Evolutionary conservation across 2,329 filamentous ascomycete species (phyloP), one percentile per base, ranked within the genome.

Genomic region (Stagonosporopsis vannaccii): DNA sequence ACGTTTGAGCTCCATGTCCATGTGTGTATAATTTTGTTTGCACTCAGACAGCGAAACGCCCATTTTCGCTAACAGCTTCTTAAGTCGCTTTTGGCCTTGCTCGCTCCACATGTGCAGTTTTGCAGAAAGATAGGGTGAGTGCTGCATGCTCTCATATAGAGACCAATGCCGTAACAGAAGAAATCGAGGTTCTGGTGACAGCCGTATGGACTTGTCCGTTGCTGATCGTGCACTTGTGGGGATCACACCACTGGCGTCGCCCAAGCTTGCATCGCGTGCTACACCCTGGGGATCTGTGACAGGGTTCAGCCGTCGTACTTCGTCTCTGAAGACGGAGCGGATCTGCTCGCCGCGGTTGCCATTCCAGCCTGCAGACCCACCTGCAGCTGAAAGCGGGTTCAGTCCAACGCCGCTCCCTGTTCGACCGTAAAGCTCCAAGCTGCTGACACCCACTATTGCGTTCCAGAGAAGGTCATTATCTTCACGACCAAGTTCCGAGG

Each of bases 21-120:
- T 98, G 75, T 99, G 95, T 0, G 92, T 92, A 73, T 98, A 99
- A 72, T 88, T 94, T 76, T 98, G 95, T 68, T 92, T 93, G 78
- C 93, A 97, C 78, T 99, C 94, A 5, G 89, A 90, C 33, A 98
- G 81, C 70, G 91, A 96, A 51, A 99, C 91, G 28, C 95, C 95
- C 94, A 99, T 99, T 77, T 98, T 99, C 39, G 95, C 95, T 2
- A 99, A 84, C 0, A 99, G 84, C 73, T 98, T 98, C 76, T 97
- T 91, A 19, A 99, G 81, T 47, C 94, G 86, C 74, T 96, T 96
- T 49, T 91, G 84, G 3, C 95, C 95, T 46, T 85, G 85, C 60
- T 98, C 95, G 58, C 89, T 96, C 94, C 95, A 99, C 42, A 97
- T 92, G 76, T 96, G 94, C 41, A 99, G 83, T 28, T 92, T 86